phyloP scores from a whole-genome alignment of 768 basidiomycete species.

The Lactarius quietus region DNA sequence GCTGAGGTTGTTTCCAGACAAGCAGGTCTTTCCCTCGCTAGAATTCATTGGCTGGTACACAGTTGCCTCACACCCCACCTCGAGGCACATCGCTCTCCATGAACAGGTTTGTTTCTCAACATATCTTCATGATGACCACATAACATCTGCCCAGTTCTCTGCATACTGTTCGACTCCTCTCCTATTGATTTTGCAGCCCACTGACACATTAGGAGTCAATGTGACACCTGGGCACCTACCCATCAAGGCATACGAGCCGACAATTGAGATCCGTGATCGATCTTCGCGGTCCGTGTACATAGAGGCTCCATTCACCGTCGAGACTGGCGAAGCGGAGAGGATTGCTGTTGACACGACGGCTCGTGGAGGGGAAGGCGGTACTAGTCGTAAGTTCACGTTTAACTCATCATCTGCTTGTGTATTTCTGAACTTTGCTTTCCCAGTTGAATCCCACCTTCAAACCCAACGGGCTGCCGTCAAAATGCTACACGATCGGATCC shows the following conservation, averaged over 20 bases:
- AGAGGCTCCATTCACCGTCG: conserved; percentile 82
- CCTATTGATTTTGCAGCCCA: conserved; percentile 70
- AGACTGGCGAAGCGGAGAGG: conserved; percentile 97
- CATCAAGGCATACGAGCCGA: conserved; percentile 90
- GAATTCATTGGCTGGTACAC: conserved; percentile 99
- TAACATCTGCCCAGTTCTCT: conserved; percentile 56
- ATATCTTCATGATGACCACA: background rate
- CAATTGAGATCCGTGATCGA: conserved; percentile 78
- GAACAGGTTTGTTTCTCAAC: conserved; percentile 57
- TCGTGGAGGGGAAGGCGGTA: conserved; percentile 77
- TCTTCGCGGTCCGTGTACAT: conserved; percentile 77
- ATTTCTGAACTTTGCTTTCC: conserved; percentile 13
- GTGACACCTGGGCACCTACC: conserved; percentile 75
- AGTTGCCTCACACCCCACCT: conserved; percentile 67
- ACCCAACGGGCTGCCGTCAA: conserved; percentile 93
- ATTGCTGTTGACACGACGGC: conserved; percentile 98
- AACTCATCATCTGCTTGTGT: background rate
- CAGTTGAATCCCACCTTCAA: conserved; percentile 88
- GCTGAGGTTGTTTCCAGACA: conserved; percentile 52
- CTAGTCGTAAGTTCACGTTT: conserved; percentile 63
- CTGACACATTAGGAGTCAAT: conserved; percentile 42
- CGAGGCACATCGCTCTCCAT: conserved; percentile 78
- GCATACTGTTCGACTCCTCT: conserved; percentile 85
- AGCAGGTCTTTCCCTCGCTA: conserved; percentile 96
- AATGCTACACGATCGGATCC: conserved; percentile 92